Evolutionary conservation across 495 filamentous ascomycete species (phyloP), one percentile per base, ranked within the genome.

Genomic region (Penicillium silybi): DNA sequence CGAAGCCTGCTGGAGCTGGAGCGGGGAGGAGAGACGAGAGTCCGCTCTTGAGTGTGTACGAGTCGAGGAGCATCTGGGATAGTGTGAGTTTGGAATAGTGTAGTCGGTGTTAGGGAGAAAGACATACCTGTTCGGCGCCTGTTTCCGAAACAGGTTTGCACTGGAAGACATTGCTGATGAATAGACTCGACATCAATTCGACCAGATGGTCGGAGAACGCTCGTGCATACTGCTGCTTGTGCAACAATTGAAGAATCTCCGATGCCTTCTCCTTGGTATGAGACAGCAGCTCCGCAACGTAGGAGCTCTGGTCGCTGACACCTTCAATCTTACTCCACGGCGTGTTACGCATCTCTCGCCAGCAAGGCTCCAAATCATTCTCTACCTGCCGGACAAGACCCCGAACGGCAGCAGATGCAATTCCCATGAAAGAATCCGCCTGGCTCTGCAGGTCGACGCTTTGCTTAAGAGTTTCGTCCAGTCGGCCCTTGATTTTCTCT

Each of bases 261-360:
- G 80, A 76, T 15, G 84, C 75, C 46, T 82, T 84, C 8, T 70
- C 69, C 53, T 92, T 89, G 40, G 92, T 75, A 52, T 83, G 83
- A 18, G 77, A 76, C 44, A 96, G 66, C 6, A 97, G 75, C 61
- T 95, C 89, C 25, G 79, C 80, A 26, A 97, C 89, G 58, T 96
- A 97, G 0, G 87, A 85, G 70, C 90, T 96, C 59, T 97, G 92
- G 62, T 97, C 93, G 48, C 88, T 90, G n/a, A 96, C 95, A 51
- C 77, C 85, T 57, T 97, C 95, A 73, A 98, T 86, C 54, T 87
- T 89, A 63, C 85, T 86, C 93, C 93, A 98, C n/a, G 90, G 86
- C 0, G 85, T 93, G 62, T 96, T 95, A 50, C 88, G 87, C 93
- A 98, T 97, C 74, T 97, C 95, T 46, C 92, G 83, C 92, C 92